Evolutionary conservation across 2,329 filamentous ascomycete species (phyloP).

Genomic region (Pseudocercospora musae): DNA sequence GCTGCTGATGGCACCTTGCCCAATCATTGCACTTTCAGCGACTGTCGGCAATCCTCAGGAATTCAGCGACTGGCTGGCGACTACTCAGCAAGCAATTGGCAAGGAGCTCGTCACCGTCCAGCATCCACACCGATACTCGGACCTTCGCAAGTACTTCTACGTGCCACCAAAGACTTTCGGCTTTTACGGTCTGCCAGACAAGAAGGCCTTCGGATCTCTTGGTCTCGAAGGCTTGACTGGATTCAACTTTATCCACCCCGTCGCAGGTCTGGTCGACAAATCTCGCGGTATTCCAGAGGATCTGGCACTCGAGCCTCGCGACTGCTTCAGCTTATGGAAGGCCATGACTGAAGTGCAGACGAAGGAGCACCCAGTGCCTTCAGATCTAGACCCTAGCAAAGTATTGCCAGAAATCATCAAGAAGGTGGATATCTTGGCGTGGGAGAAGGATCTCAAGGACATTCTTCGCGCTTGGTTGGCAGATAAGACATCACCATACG

Average conservation of each 20-base stretch:
- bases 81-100: conserved; percentile 62
- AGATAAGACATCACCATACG: conserved; percentile 52
- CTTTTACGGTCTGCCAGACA: conserved; percentile 53
- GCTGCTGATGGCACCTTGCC: conserved; percentile 68
- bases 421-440: conserved; percentile 64
- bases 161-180: conserved; percentile 46
- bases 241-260: conserved; percentile 64
- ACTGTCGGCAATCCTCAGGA: conserved; percentile 73
- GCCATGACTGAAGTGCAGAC: conserved; percentile 60
- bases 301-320: conserved; percentile 65
- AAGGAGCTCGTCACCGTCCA: conserved; percentile 65
- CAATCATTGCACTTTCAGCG: conserved; percentile 74
- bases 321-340: conserved; percentile 65
- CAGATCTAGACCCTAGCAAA: conserved; percentile 49
- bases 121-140: conserved; percentile 68
- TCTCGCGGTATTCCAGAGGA: conserved; percentile 64
- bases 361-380: conserved; percentile 41
- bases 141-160: conserved; percentile 73
- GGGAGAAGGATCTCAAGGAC: conserved; percentile 61
- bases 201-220: conserved; percentile 40
- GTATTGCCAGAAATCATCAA: conserved; percentile 54
- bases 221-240: conserved; percentile 49
- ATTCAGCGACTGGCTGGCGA: conserved; percentile 66
- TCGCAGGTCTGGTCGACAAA: conserved; percentile 60
- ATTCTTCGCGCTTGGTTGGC: conserved; percentile 60